Base-by-base conservation (phyloP, 2,329 filamentous ascomycete species). In the Aspergillus texensis region DNA sequence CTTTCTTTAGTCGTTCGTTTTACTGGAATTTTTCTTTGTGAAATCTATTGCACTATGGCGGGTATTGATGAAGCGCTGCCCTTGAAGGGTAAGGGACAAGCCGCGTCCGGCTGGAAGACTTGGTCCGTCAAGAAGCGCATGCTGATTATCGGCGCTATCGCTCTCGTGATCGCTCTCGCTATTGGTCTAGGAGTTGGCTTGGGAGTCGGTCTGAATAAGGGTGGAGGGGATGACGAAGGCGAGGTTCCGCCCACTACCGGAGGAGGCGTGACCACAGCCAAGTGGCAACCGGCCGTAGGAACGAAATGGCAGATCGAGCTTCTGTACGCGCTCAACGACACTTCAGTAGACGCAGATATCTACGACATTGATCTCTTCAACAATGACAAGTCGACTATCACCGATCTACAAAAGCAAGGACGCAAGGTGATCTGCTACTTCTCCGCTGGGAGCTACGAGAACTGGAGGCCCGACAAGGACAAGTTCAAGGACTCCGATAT, bases 391-490 rank as follows among this genome's bases (percentile, higher is more conserved):
- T 71, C 76, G 8, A 81, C 78, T 1, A 85, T 89, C 57, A 64
- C 75, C 4, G 72, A 74, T 6, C 77, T 89, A 16, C 83, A 88
- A 48, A 66, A 68, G 3, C 70, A 81, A 32, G 84, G 83, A 10
- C 85, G 85, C 71, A 87, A 85, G 65, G 85, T 91, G 60, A 88
- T 92, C 63, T 93, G 90, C 80, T 93, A 93, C 77, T 92, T 92
- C 79, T 89, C 87, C 58, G 89, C 88, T 0, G 90, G 90, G 1
- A 89, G 86, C 9, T 91, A 85, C 69, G 90, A 93, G 75, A 73
- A 86, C 58, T 86, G 84, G 79, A 83, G 90, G 3, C 76, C 82
- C 0, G 90, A 92, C 72, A 81, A 82, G 21, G 72, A 71, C 34
- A 69, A 84, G 6, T 92, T 91, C 71, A 71, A 78, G 9, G 65